phyloP scores from a whole-genome alignment of 83 land plant species.

The Picea engelmannii region DNA sequence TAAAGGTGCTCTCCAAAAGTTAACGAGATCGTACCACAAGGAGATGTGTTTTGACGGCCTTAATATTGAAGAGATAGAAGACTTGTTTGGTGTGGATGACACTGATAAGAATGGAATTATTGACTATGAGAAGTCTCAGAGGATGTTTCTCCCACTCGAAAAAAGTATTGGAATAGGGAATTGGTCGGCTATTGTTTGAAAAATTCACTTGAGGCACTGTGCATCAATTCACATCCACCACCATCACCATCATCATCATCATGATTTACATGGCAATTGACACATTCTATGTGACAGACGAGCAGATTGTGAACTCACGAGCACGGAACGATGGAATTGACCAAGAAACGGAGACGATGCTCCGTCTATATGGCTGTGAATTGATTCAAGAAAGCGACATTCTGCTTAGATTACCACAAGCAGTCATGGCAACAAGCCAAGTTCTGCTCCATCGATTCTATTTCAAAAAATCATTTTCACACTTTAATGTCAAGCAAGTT shows the following conservation, averaged over 20 bases:
- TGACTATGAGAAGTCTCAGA: constrained; percentile 43
- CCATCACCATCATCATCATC: too few species aligned
- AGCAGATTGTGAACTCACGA: constrained; percentile 49
- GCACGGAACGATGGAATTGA: constrained; percentile 86
- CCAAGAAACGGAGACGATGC: constrained; percentile 67
- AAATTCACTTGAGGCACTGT: too few species aligned
- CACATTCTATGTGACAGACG: too few species aligned
- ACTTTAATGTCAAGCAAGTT: constrained; percentile 74
- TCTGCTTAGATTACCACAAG: constrained; percentile 83
- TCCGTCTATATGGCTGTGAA: constrained; percentile 66
- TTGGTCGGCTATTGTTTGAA: too few species aligned
- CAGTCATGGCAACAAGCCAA: constrained; percentile 86
- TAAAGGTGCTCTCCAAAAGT: constrained; percentile 53
- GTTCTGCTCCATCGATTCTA: too few species aligned
- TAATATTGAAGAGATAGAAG: constrained; percentile 49
- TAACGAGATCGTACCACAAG: not conserved
- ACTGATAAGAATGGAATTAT: constrained; percentile 59
- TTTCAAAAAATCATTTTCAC: too few species aligned
- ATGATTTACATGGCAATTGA: too few species aligned
- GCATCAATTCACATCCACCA: too few species aligned
- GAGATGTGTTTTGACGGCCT: constrained; percentile 42
- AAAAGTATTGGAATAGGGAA: not conserved
- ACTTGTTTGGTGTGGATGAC: constrained; percentile 63
- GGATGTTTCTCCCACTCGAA: not conserved
- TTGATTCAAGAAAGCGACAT: constrained; percentile 66